Base-by-base conservation (phyloP, 2,329 filamentous ascomycete genomes). In the Cordyceps farinosa region DNA sequence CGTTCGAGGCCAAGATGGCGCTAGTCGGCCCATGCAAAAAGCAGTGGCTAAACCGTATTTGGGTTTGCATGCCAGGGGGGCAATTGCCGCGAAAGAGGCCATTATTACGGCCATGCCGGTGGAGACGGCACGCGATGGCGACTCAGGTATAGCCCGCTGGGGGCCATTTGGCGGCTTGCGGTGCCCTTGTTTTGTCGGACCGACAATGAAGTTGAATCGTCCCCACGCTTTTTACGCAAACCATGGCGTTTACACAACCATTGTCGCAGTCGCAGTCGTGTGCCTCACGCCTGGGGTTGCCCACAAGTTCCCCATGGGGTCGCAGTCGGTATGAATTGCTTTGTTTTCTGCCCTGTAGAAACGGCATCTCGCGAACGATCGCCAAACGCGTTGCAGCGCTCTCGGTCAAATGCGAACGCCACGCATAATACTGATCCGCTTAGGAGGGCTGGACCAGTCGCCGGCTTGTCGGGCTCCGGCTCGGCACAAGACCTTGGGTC, bases 261-360 rank as follows among this genome's bases (percentile, higher is more conserved):
- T 22, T 27, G 47, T 60, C 44, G 56, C 34, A 22, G 9, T 32
- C 22, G n/a, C 9, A 5, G 15, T 51, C 56, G 56, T 47, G 47
- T 59, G 45, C 34, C 11, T 47, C 38, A 15, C 45, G 17, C 38
- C 48, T 29, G 58, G 58, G 55, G 44, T 42, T 59, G 56, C 34
- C 56, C 56, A 58, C 56, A 38, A n/a, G 34, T 59, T 59, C 45
- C 56, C 56, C 56, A 59, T 51, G 56, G 56, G 56, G 56, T 7
- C 5, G 22, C 15, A 4, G 10, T 30, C 22, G n/a, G 22, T 50
- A 17, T 29, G 34, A 22, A 7, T 13, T 36, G 17, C 17, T 15
- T 17, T 22, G 13, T n/a, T 45, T 30, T 30, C 29, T 17, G 17
- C 29, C 29, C 17, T 3, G 34, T 5, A 53, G 34, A 1, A 5